Evolutionary conservation across 2,329 filamentous ascomycete genomes (phyloP), one percentile per base, ranked within the genome.

Genomic region (Seiridium unicorne): DNA sequence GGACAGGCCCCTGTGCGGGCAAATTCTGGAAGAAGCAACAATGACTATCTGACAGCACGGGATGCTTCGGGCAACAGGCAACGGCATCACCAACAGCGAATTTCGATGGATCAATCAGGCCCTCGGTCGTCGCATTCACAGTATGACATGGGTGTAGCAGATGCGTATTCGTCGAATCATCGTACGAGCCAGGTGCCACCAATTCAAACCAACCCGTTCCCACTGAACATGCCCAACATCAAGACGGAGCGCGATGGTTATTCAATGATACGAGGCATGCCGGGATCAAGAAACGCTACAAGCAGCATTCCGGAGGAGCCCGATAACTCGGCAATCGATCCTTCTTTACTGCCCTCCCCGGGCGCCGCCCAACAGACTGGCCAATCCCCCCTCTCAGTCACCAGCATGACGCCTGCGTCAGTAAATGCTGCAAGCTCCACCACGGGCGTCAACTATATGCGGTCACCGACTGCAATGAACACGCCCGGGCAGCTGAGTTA

Each of bases 271-370:
- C 73, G 76, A 31, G 71, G 75, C 13, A 76, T 79, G 3, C 77
- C 81, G 1, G 71, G 73, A 2, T 67, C 77, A 58, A 72, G 75
- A 3, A 74, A 73, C 47, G 74, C 76, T 13, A 63, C 44, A 51
- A 46, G 74, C 69, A 71, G 72, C 57, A 18, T 49, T 5, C 32
- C 32, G 9, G 55, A 58, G 5, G 68, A 76, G 51, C 73, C 67
- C 3, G 71, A 72, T 51, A 66, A 70, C n/a, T 69, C 74, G 8
- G 67, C 69, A 11, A 74, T 79, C 42, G 81, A 84, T 53, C 79
- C 77, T 2, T 70, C 76, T 0, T 73, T 83, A 40, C 71, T 82
- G 18, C 74, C 77, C 0, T 83, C 82, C 3, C 80, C 80, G 3
- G 71, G 72, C n/a, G 64, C 75, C 6, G 65, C 74, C 7, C 71